phyloP scores from a whole-genome alignment of 805 yeast species.

The Metschnikowia kofuensis region DNA sequence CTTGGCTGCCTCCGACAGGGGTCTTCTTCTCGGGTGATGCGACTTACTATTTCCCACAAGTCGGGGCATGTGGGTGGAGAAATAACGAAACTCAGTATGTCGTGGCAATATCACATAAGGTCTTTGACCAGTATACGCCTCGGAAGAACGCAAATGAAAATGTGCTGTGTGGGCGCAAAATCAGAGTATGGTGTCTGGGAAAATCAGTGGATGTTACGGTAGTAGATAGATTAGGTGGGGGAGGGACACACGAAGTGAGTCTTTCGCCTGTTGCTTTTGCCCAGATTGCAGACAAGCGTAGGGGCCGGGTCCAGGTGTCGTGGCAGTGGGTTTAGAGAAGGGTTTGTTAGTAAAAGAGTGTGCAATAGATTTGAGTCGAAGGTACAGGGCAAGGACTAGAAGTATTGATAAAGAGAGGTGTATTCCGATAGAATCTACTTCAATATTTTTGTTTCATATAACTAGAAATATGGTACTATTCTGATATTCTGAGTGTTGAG shows the following conservation, averaged over 20 bases:
- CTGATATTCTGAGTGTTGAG: too few relatives aligned
- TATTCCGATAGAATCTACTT: too few relatives aligned
- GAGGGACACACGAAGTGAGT: slow-evolving; percentile 48
- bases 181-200: slow-evolving; percentile 44
- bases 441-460: too few relatives aligned
- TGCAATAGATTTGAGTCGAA: too few relatives aligned
- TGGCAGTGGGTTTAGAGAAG: slow-evolving; percentile 39
- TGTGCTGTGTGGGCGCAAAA: slow-evolving; percentile 52
- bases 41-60: slow-evolving; percentile 44
- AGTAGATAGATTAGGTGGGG: slow-evolving; percentile 58
- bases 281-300: slow-evolving; percentile 46
- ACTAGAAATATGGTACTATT: too few relatives aligned
- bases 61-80: slow-evolving; percentile 55
- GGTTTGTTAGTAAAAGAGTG: too few relatives aligned
- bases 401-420: too few relatives aligned
- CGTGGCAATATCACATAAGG: slow-evolving; percentile 48
- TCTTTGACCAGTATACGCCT: slow-evolving; percentile 33
- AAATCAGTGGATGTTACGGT: slow-evolving; percentile 56
- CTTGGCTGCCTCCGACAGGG: background rate
- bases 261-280: slow-evolving; percentile 58
- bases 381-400: too few relatives aligned
- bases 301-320: slow-evolving; percentile 53
- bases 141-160: slow-evolving; percentile 40
- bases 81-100: slow-evolving; percentile 45
- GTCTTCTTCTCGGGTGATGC: slow-evolving; percentile 39